phyloP scores from a whole-genome alignment of 495 filamentous ascomycete genomes.

The Geoglossum glabrum region DNA sequence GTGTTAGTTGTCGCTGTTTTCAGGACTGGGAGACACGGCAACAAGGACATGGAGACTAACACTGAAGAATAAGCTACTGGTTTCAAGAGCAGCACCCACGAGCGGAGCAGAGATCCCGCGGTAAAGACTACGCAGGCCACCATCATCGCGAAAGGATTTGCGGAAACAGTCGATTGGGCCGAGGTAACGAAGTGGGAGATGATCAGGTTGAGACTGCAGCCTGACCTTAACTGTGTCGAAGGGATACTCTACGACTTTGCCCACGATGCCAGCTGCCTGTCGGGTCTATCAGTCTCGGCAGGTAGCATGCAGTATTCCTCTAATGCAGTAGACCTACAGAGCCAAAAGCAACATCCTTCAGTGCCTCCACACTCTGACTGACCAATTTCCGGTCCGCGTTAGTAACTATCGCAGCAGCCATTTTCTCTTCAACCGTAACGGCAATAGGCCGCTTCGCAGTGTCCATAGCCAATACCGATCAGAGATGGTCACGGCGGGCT shows the following conservation, averaged over 20 bases:
- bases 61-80: constrained; percentile 84
- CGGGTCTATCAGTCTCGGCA: background rate
- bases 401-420: background rate
- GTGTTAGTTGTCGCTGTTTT: background rate
- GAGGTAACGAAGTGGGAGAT: constrained; percentile 58
- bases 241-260: constrained; percentile 93
- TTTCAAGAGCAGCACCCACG: constrained; percentile 80
- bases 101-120: constrained; percentile 85
- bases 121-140: constrained; percentile 60
- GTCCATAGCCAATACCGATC: background rate
- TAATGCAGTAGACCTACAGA: constrained; percentile 37
- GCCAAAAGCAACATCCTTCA: constrained; percentile 68
- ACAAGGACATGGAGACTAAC: constrained; percentile 10
- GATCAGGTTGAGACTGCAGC: constrained; percentile 52
- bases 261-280: constrained; percentile 67
- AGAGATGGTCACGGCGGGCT: background rate
- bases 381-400: background rate
- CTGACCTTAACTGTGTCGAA: constrained; percentile 95
- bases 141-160: constrained; percentile 51
- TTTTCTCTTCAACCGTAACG: background rate
- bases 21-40: background rate
- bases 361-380: constrained; percentile 24
- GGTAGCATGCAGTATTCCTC: background rate
- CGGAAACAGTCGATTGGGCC: constrained; percentile 88
- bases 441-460: background rate